Evolutionary conservation across 2,329 filamentous ascomycete genomes (phyloP), one percentile per base, ranked within the genome.

Genomic region (Penicillium frequentans): DNA sequence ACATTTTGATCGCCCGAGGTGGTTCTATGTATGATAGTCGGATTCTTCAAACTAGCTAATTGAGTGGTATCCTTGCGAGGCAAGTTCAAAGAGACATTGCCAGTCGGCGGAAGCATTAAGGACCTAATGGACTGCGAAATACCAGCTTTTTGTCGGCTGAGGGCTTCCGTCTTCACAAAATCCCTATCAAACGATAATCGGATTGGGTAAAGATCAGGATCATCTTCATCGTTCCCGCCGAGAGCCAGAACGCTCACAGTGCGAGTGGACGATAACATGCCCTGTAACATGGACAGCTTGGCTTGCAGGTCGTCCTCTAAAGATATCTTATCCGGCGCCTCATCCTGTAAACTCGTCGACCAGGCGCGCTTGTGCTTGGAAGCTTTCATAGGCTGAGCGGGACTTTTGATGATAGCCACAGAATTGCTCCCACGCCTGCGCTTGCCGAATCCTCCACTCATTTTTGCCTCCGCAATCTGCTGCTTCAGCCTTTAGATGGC

Each of bases 311-410:
- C 78, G 55, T 79, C 78, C 60, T 79, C 77, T 42, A 73, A 48
- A 9, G 70, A 70, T 27, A 72, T 56, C 45, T 72, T 79, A 67
- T 64, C 75, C 8, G 80, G 79, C 29, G 29, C 29, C 42, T 74
- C 77, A 46, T 73, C 69, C 31, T 77, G 71, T 6, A 93, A 97
- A 26, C 91, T 93, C 83, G 96, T 91, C 10, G 93, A 97, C 92
- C 93, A 97, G 0, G 91, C 96, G 58, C 93, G 83, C 75, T 96
- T 96, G 76, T 96, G 92, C 74, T 96, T 96, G 23, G 86, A 84
- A 1, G 90, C 85, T 73, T 96, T 96, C n/a, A 89, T 89, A 3
- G 89, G 87, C 55, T 90, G 87, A 76, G 69, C 78, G 64, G 61
- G 81, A 74, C 62, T 64, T 54, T 75, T 75, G 24, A 70, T 77